Evolutionary conservation across 2,329 filamentous ascomycete genomes (phyloP), one percentile per base, ranked within the genome.

Genomic region (Hirsutella thompsonii): DNA sequence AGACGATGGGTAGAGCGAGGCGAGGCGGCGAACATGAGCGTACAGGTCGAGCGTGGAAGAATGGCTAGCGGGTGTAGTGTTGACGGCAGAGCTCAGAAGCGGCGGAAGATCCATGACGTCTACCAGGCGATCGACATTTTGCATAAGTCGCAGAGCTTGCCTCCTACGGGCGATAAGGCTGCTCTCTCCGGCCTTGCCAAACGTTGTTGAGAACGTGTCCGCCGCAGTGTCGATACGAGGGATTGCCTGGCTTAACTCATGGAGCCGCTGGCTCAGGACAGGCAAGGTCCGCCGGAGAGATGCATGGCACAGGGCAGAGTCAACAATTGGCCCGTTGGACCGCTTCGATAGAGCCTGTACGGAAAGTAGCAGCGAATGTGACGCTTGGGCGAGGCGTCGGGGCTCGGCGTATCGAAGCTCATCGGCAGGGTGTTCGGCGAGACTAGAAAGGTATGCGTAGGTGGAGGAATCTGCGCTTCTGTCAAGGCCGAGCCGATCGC

Each of bases 41-140:
- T 94, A 83, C 2, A 98, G 71, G 59, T 98, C 92, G 28, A 98
- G 69, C 0, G 89, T 89, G 0, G 87, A 85, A 2, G 88, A 81
- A 65, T 95, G 94, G 50, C 87, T 93, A 45, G 79, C 76, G 4
- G 77, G 69, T 4, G 62, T 70, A 1, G 72, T 64, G 3, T 74
- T 74, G 42, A 89, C 81, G 36, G 89, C 81, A 2, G 89, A 88
- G 11, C 84, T 83, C 13, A 98, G 74, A 28, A 96, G 67, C 0
- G 83, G 79, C 1, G 92, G 92, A 23, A 98, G 73, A 53, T 96
- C 90, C 44, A 98, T 76, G 26, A 96, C 81, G 57, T 95, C 89
- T 23, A 88, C 83, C 3, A 96, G 71, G 42, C 90, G 79, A 58
- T 95, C 90, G 21, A 90, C 81, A 57, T 95, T 96, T 37, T 85